Evolutionary conservation across 768 basidiomycete species (phyloP), one percentile per base, ranked within the genome.

Genomic region (Pleurotus cornucopiae): DNA sequence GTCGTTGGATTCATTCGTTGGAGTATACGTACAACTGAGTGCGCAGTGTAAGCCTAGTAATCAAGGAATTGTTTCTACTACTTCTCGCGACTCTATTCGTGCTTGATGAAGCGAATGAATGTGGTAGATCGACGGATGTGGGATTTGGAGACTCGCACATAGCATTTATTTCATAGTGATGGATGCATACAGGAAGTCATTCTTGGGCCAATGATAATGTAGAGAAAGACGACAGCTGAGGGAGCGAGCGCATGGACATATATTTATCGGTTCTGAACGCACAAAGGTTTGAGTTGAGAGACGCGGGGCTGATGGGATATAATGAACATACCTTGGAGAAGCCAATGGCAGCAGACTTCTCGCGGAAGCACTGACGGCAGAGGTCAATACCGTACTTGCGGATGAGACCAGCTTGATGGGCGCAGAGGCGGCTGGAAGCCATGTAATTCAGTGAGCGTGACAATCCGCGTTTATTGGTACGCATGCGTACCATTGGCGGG

Each of bases 331-430:
- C 94, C 91, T 97, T 97, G 70, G 82, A 78, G 81, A 97, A 97
- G 58, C 94, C 94, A 66, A 97, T 97, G 58, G 89, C 88, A 64
- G 86, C 82, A 52, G 92, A 82, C 78, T 94, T 94, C 80, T 97
- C 94, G 65, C 94, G 90, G 89, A 96, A 97, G 77, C 94, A 97
- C 75, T 97, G 94, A 75, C 94, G 91, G 78, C 94, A 97, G 65
- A 97, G 88, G 78, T 96, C 93, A 63, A 96, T 85, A 57, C 94
- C 94, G 75, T 96, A 94, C 76, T 95, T 92, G 76, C 94, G 90
- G 73, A 97, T 94, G 73, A 97, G 85, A 88, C 94, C 94, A 66
- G 93, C 94, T 75, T 95, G 93, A 74, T 97, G 94, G 38, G 94
- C 91, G 67, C 94, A 97, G 67, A 93, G 90, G 69, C 94, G 94